Base-by-base conservation (phyloP, 2,329 filamentous ascomycete species). In the Knoxdaviesia proteae region DNA sequence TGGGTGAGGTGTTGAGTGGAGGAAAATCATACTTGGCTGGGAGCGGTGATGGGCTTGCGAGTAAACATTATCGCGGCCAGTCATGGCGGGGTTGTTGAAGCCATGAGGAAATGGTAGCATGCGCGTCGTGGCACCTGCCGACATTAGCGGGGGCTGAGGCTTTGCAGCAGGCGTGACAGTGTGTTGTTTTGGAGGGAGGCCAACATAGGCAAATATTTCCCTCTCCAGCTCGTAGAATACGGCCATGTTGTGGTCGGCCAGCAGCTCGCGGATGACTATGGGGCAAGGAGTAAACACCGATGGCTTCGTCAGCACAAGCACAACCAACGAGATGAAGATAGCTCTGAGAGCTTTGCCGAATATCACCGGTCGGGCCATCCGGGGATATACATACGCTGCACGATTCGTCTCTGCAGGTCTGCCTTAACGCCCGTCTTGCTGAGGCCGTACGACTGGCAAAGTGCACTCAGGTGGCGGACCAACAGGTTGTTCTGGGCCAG, bases 391-490 rank as follows among this genome's bases (percentile, higher is more conserved):
- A 60, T 67, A 96, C 90, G 72, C 46, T 73, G 65, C 48, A 80
- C 73, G 47, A 94, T 81, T 52, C 88, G 78, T 45, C 64, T 63
- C 60, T 94, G 86, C 46, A 96, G 64, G 37, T 81, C 72, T 34
- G 76, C 74, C 65, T 98, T 98, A 53, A 90, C 79, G 20, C 90
- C 90, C 32, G 79, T 82, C 47, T 83, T 80, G 49, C 74, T 71
- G 34, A 93, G 65, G 39, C 76, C 71, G 61, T 93, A 83, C 47
- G 71, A 65, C 48, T 74, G 71, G 54, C 88, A 81, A 49, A 96
- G 78, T 42, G 68, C 68, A 52, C 84, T 82, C 40, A 94, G 70
- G 52, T 87, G 77, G 20, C 64, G 61, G 52, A 74, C 74, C 32
- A 71, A 59, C 29, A 75, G 56, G 34, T 56, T 62, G 38, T 57